Evolutionary conservation across 306 rosid genomes (phyloP).

Genomic region (Mimosa bimucronata): DNA sequence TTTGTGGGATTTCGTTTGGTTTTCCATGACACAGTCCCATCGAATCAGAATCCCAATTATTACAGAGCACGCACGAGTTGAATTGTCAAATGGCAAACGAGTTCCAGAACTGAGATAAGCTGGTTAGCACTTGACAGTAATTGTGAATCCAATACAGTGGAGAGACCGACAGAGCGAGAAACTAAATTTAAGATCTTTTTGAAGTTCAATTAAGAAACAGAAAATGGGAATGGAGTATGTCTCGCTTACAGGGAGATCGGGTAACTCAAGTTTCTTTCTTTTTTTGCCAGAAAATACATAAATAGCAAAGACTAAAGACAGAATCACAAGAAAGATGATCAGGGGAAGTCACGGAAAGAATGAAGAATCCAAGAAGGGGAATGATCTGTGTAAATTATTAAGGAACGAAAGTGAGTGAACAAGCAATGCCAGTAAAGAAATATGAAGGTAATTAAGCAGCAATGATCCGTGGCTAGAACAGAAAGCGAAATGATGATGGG

Average conservation of each 20-base stretch:
- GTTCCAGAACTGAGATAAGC: conserved; percentile 18
- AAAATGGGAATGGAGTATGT: no score
- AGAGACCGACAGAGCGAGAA: background rate
- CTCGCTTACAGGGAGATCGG: no score
- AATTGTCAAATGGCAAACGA: background rate
- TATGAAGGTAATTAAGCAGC: conserved; percentile 17
- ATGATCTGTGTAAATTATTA: conserved; percentile 23
- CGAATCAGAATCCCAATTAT: conserved; percentile 30
- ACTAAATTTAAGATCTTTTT: conserved; percentile 4
- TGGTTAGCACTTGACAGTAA: background rate
- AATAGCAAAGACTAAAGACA: conserved; percentile 1
- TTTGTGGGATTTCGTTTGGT: conserved; percentile 33
- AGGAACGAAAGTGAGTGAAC: conserved; percentile 33
- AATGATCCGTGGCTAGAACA: conserved; percentile 33
- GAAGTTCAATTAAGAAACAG: conserved; percentile 1
- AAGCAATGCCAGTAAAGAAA: conserved; percentile 15
- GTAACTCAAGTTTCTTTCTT: no score
- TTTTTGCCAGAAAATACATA: no score
- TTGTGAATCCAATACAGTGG: background rate
- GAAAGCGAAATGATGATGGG: conserved; percentile 40
- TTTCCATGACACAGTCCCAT: conserved; percentile 60
- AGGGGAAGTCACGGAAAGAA: background rate
- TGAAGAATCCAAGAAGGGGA: conserved; percentile 29
- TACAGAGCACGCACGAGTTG: background rate
- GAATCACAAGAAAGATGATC: conserved; percentile 17